phyloP scores from a whole-genome alignment of 768 basidiomycete species.

The Suillus clintonianus region DNA sequence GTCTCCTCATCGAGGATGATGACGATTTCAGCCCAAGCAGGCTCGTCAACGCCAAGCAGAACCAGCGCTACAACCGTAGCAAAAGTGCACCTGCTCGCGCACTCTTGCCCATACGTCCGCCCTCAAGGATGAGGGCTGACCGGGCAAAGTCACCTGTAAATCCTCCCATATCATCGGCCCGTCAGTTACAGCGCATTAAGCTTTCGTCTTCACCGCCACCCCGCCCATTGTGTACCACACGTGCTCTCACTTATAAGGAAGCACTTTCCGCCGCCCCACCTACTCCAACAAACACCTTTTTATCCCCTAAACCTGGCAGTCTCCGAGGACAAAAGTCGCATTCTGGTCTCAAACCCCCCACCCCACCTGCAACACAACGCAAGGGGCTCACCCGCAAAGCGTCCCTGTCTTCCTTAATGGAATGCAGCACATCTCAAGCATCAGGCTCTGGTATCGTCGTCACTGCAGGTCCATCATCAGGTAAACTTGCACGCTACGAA shows the following conservation, averaged over 20 bases:
- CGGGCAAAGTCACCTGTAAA: constrained; percentile 73
- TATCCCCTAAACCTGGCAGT: constrained; percentile 69
- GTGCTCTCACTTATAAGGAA: constrained; percentile 62
- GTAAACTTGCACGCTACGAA: constrained; percentile 60
- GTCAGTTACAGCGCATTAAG: constrained; percentile 67
- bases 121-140: constrained; percentile 61
- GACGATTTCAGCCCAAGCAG: constrained; percentile 80
- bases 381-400: constrained; percentile 70
- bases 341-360: constrained; percentile 75
- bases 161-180: constrained; percentile 68
- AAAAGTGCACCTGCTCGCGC: constrained; percentile 59
- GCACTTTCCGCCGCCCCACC: constrained; percentile 53
- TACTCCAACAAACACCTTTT: constrained; percentile 54
- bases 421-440: constrained; percentile 56
- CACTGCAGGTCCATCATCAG: constrained; percentile 33
- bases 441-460: constrained; percentile 50
- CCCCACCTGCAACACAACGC: constrained; percentile 63
- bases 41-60: constrained; percentile 52
- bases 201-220: constrained; percentile 72
- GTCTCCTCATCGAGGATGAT: constrained; percentile 82
- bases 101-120: constrained; percentile 55
- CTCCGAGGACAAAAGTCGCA: constrained; percentile 85
- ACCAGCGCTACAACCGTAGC: constrained; percentile 52
- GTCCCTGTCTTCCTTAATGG: constrained; percentile 74
- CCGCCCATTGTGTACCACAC: constrained; percentile 46